These are phyloP conservation scores for Capronia epimyces DNA, from an alignment of 2,329 filamentous ascomycete genomes.

Conservation along the genomic window DNA sequence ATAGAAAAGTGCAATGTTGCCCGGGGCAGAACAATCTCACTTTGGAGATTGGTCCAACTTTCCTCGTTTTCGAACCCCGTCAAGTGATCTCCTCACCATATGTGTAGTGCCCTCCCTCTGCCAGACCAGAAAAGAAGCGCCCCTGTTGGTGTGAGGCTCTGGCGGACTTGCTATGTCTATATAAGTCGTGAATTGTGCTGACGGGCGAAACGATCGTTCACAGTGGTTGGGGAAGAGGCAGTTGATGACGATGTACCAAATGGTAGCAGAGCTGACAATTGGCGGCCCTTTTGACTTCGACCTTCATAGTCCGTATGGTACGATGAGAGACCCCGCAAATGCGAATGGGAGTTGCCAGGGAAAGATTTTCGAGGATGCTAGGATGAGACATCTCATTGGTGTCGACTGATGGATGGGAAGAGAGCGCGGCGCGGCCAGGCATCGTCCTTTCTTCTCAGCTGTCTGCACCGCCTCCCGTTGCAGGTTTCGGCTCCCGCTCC, in stretches of 20 bases:
- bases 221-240: too few relatives aligned
- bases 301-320: not conserved
- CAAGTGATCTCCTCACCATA: too few relatives aligned
- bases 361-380: not conserved
- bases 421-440: not conserved
- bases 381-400: not conserved
- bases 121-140: not conserved
- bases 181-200: too few relatives aligned
- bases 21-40: not conserved
- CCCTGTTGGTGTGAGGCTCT: too few relatives aligned
- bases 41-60: not conserved
- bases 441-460: not conserved
- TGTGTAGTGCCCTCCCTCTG: not conserved
- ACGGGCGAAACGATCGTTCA: too few relatives aligned
- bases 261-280: too few relatives aligned
- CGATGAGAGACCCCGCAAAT: not conserved
- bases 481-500: too few relatives aligned
- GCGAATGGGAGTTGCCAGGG: not conserved
- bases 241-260: too few relatives aligned
- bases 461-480: too few relatives aligned
- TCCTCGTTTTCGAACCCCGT: not conserved
- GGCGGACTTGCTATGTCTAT: too few relatives aligned
- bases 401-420: not conserved
- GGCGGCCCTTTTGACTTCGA: not conserved
- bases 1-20: slow-evolving; percentile 2